Base-by-base conservation (phyloP, 2,329 filamentous ascomycete species). In the Xylariaceae sp. region DNA sequence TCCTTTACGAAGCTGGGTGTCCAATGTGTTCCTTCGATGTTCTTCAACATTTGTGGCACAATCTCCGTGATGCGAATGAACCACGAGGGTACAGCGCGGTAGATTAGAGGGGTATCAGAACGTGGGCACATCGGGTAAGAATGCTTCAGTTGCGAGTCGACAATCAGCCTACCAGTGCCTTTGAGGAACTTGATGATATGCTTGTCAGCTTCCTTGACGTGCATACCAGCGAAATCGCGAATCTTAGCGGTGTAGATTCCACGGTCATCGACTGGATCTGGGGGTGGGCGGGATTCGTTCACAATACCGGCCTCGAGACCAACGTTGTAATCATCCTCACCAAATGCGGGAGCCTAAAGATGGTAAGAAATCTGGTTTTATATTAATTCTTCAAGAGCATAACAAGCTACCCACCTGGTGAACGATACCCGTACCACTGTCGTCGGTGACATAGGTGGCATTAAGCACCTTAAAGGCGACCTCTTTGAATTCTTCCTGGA, bases 71-170 rank as follows among this genome's bases (percentile, higher is more conserved):
- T 88, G 63, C 87, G 88, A 56, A 97, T 85, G 62, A 96, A 96
- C 91, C 91, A 97, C 1, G 89, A 89, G 8, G 90, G 87, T 15
- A 96, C 89, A 19, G 91, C 89, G 50, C 87, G 81, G 67, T 95
- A 93, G 55, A 97, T 95, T 48, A 97, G 75, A 22, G 89, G 91
- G 0, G 88, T 96, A 61, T 96, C 91, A n/a, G 89, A 95, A 46
- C 91, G 81, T 69, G 87, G 89, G 65, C 91, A 96, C 78, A 91
- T 91, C 16, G 89, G 89, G 64, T 95, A 94, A 55, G 87, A 91
- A 71, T 97, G 91, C 60, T 78, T 88, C 48, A 95, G 78, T 64
- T 94, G 88, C 37, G 87, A 88, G 51, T 95, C 89, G 22, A 89
- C 85, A 28, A 95, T 75, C 38, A 96, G 62, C 40, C 89, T 81